These are phyloP conservation scores for Dicorynia guianensis DNA, from an alignment of 306 rosid species.

Conservation along the genomic window DNA sequence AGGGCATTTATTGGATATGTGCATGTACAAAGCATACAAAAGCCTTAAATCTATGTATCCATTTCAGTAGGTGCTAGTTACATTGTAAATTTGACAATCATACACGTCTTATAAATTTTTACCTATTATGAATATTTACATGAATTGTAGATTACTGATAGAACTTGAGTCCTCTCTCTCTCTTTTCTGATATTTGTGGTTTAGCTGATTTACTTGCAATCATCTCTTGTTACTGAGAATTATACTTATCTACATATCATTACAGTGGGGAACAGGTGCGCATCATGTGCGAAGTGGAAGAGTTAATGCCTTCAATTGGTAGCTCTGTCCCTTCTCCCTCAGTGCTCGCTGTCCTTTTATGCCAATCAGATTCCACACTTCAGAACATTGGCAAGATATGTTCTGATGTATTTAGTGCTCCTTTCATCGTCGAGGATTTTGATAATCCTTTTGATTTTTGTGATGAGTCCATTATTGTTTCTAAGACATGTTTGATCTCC, in stretches of 20 bases:
- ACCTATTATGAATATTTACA: not conserved
- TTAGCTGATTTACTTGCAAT: slow-evolving; percentile 31
- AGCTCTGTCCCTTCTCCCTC: slow-evolving; percentile 92
- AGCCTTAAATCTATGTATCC: not conserved
- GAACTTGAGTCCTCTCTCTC: slow-evolving; percentile 14
- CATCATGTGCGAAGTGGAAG: slow-evolving; percentile 84
- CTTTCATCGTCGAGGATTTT: slow-evolving; percentile 73
- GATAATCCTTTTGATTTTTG: slow-evolving; percentile 86
- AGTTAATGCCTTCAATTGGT: slow-evolving; percentile 92
- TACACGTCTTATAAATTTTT: not conserved
- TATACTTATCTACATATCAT: slow-evolving; percentile 44
- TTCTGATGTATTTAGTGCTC: slow-evolving; percentile 70
- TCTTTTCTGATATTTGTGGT: slow-evolving; percentile 24
- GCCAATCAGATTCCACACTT: slow-evolving; percentile 82
- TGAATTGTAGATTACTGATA: not conserved
- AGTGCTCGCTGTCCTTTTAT: slow-evolving; percentile 67
- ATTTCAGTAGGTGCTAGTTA: not conserved
- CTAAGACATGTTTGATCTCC: slow-evolving; percentile 83
- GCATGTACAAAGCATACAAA: slow-evolving; percentile 20
- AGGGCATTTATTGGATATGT: slow-evolving; percentile 12
- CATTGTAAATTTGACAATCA: not conserved
- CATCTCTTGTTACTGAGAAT: slow-evolving; percentile 29
- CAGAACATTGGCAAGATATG: slow-evolving; percentile 70
- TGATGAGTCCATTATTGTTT: slow-evolving; percentile 61
- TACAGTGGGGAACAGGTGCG: slow-evolving; percentile 89